Percentiles rank a stretch among this genome's conserved stretches.
Conservation (phyloP, 2,329 filamentous ascomycete species). For the Leptosphaerulina australis region DNA sequence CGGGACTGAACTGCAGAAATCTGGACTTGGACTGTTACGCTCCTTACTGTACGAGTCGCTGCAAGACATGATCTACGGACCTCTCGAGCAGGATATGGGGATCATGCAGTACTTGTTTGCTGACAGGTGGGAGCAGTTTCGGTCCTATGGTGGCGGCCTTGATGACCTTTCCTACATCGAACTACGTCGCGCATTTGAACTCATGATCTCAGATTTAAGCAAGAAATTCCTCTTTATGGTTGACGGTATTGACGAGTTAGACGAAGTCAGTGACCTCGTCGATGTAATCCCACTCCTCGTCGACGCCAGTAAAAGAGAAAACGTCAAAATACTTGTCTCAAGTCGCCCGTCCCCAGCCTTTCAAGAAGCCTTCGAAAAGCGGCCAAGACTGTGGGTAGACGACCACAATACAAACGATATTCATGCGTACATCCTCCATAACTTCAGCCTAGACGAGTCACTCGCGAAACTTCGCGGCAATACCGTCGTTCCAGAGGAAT, state of each 20-base stretch:
- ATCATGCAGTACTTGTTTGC: conserved; percentile 36
- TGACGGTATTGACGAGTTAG: conserved; percentile 42
- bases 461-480: conserved; percentile 32
- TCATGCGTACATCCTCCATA: conserved; percentile 24
- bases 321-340: conserved; percentile 44
- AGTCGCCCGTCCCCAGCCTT: conserved; percentile 32
- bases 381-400: conserved; percentile 32
- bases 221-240: conserved; percentile 44
- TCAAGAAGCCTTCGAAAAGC: conserved; percentile 31
- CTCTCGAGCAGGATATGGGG: conserved; percentile 31
- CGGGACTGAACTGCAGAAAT: conserved; percentile 39
- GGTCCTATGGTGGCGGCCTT: conserved; percentile 36
- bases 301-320: conserved; percentile 27
- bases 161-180: conserved; percentile 30
- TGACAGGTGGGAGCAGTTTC: conserved; percentile 40
- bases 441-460: conserved; percentile 25
- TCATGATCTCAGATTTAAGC: conserved; percentile 33
- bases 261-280: conserved; percentile 31
- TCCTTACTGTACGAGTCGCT: conserved; percentile 40
- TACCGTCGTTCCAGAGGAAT: conserved; percentile 30
- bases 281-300: conserved; percentile 24
- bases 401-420: conserved; percentile 30
- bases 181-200: conserved; percentile 32
- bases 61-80: conserved; percentile 43
- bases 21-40: conserved; percentile 30